Percentiles rank a stretch among this genome's conserved stretches.
Conservation (phyloP, 129 eudicot genomes). For the Lactuca sativa region DNA sequence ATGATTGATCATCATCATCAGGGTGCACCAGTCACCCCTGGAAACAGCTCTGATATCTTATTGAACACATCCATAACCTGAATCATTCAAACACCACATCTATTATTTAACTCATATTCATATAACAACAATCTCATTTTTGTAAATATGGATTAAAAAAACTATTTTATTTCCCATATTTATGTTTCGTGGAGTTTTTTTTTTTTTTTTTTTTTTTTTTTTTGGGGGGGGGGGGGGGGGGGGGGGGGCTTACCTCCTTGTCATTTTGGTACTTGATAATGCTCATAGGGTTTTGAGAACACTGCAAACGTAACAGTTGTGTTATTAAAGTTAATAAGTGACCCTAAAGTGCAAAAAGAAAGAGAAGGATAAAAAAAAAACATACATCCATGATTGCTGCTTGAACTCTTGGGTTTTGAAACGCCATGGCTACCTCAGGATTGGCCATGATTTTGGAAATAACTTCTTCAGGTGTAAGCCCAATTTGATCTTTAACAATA, state of each 20-base stretch:
- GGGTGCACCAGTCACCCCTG: conserved; percentile 71
- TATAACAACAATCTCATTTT: not conserved
- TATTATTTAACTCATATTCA: not conserved
- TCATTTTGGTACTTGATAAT: conserved; percentile 96
- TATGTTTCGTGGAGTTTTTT: not conserved
- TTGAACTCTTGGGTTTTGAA: conserved; percentile 98
- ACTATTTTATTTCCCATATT: too few species aligned
- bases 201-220: not conserved
- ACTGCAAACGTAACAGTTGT: conserved; percentile 49
- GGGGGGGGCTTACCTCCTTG: conserved; percentile 64
- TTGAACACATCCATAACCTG: conserved; percentile 98
- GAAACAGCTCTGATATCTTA: conserved; percentile 91
- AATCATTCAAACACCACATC: not conserved
- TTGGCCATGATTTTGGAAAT: conserved; percentile 95
- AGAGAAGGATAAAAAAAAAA: not conserved
- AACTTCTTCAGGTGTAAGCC: conserved; percentile 93
- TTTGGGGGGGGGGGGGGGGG: too few species aligned
- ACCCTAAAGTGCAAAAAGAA: not conserved
- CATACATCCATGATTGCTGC: conserved; percentile 98
- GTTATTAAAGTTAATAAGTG: conserved; percentile 10
- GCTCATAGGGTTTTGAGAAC: conserved; percentile 92
- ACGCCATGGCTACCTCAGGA: conserved; percentile 97
- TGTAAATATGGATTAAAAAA: too few species aligned
- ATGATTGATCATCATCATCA: conserved; percentile 14
- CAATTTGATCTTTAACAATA: conserved; percentile 71